Base-by-base conservation (phyloP, 495 filamentous ascomycete genomes). In the Durotheca rogersii region DNA sequence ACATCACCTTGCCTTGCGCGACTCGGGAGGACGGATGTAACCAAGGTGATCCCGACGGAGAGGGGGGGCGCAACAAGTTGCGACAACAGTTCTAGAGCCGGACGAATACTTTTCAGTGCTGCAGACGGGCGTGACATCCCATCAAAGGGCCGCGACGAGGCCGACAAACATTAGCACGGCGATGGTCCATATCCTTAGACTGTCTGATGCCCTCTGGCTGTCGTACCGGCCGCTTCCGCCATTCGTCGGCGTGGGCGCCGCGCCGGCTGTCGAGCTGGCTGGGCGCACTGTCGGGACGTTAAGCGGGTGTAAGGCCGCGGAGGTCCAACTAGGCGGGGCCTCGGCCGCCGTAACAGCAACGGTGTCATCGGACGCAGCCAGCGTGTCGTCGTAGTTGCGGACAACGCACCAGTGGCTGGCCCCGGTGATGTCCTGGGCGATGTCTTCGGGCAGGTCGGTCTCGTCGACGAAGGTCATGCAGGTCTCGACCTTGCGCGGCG, bases 391-490 rank as follows among this genome's bases (percentile, higher is more conserved):
- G 39, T 58, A 58, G 32, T 54, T 53, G 4, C 54, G 53, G 11
- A 35, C 46, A 6, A 47, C 36, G 10, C 35, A 51, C 58, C 58
- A 62, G 29, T 16, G 38, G 1, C 36, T 21, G n/a, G 49, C 54
- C 12, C 47, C 7, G 6, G 25, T 7, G 12, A 58, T 48, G 9
- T 44, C 27, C 11, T 48, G 23, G 4, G 40, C 39, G 14, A 62
- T 15, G 14, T 51, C 46, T 7, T 58, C 49, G 0, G 58, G 58
- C 7, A 62, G 9, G 43, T 62, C 58, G 16, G 49, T 37, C 46
- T 58, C 41, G 20, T 58, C 53, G 7, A 62, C 58, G 40, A 58
- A 62, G 4, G 5, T 1, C 49, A 62, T 43, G 19, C 58, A 62
- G 12, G 25, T 47, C 7, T 62, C 36, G 20, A 62, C 44, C 2